A percentile compares a stretch with the other conserved stretches of the same genome.
Evolutionary conservation across 441 rosid species (phyloP).

Genomic region (Raphanus hybrid): DNA sequence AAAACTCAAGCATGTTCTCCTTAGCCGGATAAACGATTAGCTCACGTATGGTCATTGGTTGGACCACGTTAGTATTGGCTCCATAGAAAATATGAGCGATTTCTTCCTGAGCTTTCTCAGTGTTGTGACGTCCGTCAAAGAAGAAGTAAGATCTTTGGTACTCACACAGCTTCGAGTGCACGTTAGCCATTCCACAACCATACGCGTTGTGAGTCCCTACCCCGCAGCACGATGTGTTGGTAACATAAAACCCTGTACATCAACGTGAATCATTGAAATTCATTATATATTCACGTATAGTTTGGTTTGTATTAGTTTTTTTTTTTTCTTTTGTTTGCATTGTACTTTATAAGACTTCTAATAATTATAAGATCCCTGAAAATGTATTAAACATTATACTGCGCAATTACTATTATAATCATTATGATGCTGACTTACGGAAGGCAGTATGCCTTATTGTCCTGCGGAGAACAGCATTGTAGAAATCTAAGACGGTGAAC

Average conservation of each 20-base stretch:
- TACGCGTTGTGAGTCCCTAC: slow-evolving; percentile 34
- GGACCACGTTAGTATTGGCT: slow-evolving; percentile 24
- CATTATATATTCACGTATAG: slow-evolving; percentile 1
- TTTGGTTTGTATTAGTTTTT: not conserved
- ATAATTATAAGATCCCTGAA: not conserved
- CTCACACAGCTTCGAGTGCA: slow-evolving; percentile 39
- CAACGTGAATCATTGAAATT: not conserved
- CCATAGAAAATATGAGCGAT: slow-evolving; percentile 28
- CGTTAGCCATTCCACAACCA: slow-evolving; percentile 31
- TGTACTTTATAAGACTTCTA: not conserved
- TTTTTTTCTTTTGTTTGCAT: not conserved
- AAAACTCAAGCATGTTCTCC: slow-evolving; percentile 33
- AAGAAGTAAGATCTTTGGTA: slow-evolving; percentile 37
- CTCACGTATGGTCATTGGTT: slow-evolving; percentile 33
- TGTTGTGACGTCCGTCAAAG: slow-evolving; percentile 41
- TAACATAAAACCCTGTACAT: slow-evolving; percentile 22
- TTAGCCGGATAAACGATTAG: slow-evolving; percentile 20
- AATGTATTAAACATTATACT: not conserved
- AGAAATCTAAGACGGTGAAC: slow-evolving; percentile 39
- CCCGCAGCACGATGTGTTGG: slow-evolving; percentile 39
- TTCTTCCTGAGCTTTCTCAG: slow-evolving; percentile 37
- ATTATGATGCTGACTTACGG: slow-evolving; percentile 16
- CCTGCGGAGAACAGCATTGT: slow-evolving; percentile 28
- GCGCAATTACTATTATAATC: not conserved
- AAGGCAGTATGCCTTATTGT: not conserved